These are phyloP conservation scores for Hygrophoropsis aurantiaca DNA, from an alignment of 768 basidiomycete species.

Conservation along the genomic window DNA sequence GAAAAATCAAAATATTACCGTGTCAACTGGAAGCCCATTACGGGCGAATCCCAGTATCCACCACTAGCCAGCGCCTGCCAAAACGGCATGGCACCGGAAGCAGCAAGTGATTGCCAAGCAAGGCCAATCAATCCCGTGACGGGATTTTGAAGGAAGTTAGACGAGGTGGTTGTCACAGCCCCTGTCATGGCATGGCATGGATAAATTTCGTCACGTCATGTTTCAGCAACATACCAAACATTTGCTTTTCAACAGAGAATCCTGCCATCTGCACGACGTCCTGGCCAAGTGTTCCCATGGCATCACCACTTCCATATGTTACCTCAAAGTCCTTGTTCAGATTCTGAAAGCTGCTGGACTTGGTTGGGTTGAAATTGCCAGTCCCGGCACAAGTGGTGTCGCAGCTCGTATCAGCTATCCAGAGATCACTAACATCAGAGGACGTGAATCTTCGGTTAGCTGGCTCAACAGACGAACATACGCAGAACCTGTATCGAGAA, in stretches of 20 bases:
- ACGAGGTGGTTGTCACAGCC: constrained; percentile 20
- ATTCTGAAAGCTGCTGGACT: constrained; percentile 36
- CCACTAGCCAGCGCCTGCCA: constrained; percentile 56
- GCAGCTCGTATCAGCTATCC: constrained; percentile 43
- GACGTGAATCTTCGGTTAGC: background rate
- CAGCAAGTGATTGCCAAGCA: constrained; percentile 60
- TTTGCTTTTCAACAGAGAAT: constrained; percentile 56
- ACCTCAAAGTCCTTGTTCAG: constrained; percentile 35
- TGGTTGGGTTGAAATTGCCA: constrained; percentile 30
- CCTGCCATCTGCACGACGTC: constrained; percentile 77
- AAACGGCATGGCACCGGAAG: constrained; percentile 60
- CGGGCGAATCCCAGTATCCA: constrained; percentile 44
- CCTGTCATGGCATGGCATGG: constrained; percentile 37
- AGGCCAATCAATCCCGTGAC: constrained; percentile 75
- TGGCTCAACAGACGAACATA: constrained; percentile 25
- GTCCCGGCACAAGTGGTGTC: constrained; percentile 30
- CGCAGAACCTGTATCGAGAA: constrained; percentile 52
- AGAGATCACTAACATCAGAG: constrained; percentile 44
- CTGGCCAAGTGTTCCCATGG: constrained; percentile 42
- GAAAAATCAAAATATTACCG: constrained; percentile 33
- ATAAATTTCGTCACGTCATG: too few relatives aligned
- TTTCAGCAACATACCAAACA: constrained; percentile 44
- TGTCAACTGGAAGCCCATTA: constrained; percentile 67
- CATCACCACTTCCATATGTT: constrained; percentile 47
- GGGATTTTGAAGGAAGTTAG: constrained; percentile 45